Evolutionary conservation across 306 rosid genomes (phyloP).

Genomic region (Quercus mongolica): DNA sequence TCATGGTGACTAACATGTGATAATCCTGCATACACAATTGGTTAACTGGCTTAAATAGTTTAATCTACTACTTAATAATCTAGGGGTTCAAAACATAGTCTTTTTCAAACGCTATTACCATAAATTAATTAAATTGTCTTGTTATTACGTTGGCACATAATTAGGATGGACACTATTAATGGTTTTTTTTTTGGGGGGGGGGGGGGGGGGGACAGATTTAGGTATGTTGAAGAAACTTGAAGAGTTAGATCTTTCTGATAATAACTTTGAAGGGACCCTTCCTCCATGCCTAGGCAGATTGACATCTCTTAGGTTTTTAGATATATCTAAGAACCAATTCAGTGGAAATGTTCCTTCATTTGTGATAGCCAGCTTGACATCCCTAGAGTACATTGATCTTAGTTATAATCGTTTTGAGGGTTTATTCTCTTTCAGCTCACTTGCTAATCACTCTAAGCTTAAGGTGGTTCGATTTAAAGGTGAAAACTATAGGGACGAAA

Average conservation of each 20-base stretch:
- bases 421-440: slow-evolving; percentile 8
- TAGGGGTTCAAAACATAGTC: too few species aligned
- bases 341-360: slow-evolving; percentile 15
- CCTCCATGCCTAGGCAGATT: slow-evolving; percentile 5
- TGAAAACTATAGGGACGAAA: too few species aligned
- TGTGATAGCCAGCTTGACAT: background rate
- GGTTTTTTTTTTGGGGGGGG: too few species aligned
- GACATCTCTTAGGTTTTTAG: slow-evolving; percentile 10
- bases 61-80: too few species aligned
- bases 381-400: slow-evolving; percentile 4
- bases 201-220: background rate
- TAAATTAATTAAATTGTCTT: too few species aligned
- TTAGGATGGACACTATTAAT: too few species aligned
- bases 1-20: too few species aligned
- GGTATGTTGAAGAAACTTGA: background rate
- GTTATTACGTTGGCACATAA: too few species aligned
- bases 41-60: too few species aligned
- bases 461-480: background rate
- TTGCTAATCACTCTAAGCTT: slow-evolving; percentile 30
- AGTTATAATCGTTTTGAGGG: slow-evolving; percentile 9
- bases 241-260: background rate
- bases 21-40: too few species aligned
- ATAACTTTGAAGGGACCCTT: background rate
- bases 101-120: too few species aligned
- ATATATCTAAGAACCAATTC: background rate